phyloP scores from a whole-genome alignment of 163 green algal species.

The Coccomyxa subellipsoidea region DNA sequence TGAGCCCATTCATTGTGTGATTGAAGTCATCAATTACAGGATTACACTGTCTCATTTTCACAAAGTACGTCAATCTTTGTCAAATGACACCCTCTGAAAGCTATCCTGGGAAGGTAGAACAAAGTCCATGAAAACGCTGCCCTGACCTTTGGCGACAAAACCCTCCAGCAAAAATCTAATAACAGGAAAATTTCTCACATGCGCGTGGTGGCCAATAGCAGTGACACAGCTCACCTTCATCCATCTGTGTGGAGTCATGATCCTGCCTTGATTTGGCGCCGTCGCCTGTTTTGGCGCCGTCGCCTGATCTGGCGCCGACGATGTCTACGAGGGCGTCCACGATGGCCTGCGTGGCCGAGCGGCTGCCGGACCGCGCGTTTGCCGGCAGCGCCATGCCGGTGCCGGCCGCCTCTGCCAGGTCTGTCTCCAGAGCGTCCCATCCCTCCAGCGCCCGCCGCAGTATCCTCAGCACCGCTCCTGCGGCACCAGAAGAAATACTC shows the following conservation, averaged over 20 bases:
- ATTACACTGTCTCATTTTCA: no score
- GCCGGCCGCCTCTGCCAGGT: constrained; percentile 29
- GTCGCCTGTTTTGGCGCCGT: neutral
- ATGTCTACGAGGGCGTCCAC: constrained; percentile 56
- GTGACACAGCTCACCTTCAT: no score
- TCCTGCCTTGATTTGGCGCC: neutral
- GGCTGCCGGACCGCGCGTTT: neutral
- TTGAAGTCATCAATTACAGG: no score
- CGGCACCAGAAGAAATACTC: constrained; percentile 29
- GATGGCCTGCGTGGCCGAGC: constrained; percentile 50
- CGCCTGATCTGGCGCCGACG: neutral
- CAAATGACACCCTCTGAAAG: no score
- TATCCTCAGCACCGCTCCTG: constrained; percentile 41
- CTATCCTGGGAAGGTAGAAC: no score
- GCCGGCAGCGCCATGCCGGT: neutral
- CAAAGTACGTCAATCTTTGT: no score
- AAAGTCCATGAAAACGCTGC: no score
- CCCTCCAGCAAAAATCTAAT: no score
- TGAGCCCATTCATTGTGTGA: neutral
- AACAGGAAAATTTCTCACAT: no score
- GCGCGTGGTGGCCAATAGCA: no score
- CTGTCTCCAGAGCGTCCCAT: constrained; percentile 49
- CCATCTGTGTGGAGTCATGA: no score
- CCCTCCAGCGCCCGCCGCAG: constrained; percentile 36
- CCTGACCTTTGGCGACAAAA: no score